Evolutionary conservation across 257 asterid genomes (phyloP).

Genomic region (Oldenlandia corymbosa): DNA sequence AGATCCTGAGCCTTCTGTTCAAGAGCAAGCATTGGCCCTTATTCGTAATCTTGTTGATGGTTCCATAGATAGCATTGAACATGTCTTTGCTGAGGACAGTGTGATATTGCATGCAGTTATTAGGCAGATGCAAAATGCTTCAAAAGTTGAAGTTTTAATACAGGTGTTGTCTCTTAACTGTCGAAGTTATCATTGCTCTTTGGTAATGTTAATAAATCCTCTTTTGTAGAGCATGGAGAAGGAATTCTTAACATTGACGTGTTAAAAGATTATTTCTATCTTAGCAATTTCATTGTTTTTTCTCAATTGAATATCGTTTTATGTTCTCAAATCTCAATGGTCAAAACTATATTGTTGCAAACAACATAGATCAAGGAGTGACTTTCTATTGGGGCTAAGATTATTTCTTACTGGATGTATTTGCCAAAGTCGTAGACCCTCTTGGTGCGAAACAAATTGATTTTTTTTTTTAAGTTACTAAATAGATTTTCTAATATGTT

Average conservation of each 20-base stretch:
- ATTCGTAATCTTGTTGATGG: constrained; percentile 83
- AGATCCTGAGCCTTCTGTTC: constrained; percentile 84
- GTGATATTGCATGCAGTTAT: constrained; percentile 67
- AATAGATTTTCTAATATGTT: too few species aligned
- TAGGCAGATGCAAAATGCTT: constrained; percentile 50
- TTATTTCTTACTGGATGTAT: too few species aligned
- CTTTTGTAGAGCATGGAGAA: neutral
- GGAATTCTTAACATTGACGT: neutral
- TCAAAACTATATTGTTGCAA: too few species aligned
- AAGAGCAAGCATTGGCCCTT: constrained; percentile 81
- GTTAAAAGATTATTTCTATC: neutral
- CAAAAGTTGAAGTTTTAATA: constrained; percentile 61
- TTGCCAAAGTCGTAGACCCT: too few species aligned
- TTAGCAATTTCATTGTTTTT: neutral
- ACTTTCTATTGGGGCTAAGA: too few species aligned
- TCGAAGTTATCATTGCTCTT: constrained; percentile 5
- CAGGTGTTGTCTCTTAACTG: constrained; percentile 41
- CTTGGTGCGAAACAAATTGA: too few species aligned
- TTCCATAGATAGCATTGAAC: constrained; percentile 44
- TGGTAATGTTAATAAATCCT: neutral
- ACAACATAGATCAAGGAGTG: too few species aligned
- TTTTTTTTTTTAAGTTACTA: too few species aligned
- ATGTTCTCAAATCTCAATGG: too few species aligned
- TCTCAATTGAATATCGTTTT: neutral
- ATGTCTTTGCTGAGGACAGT: constrained; percentile 59